A percentile compares a stretch with the other conserved stretches of the same genome.
These are phyloP conservation scores for Atractiella rhizophila DNA, from an alignment of 768 basidiomycete genomes.

Conservation along the genomic window DNA sequence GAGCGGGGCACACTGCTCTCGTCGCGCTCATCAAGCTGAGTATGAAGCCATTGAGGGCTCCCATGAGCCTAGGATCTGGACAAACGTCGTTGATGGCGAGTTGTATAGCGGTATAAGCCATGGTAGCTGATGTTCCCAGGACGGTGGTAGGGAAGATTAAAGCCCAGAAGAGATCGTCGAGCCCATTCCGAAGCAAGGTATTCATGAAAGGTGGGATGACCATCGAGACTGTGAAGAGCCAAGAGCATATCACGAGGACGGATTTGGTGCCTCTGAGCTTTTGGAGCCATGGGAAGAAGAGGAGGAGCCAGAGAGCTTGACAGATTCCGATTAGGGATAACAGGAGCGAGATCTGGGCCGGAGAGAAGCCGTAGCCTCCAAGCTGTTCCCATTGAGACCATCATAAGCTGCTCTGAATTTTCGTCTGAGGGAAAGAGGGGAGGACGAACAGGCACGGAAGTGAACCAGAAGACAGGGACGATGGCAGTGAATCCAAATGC, in stretches of 20 bases:
- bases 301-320: constrained; percentile 4
- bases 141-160: no score
- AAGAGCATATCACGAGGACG: neutral
- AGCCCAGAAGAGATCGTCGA: constrained; percentile 3
- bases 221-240: neutral
- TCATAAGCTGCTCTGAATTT: neutral
- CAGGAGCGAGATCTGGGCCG: constrained; percentile 4
- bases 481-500: neutral
- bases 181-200: neutral
- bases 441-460: neutral
- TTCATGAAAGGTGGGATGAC: neutral
- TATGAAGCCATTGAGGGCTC: constrained; percentile 6
- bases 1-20: no score
- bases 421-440: neutral
- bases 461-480: constrained; percentile 1
- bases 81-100: constrained; percentile 2
- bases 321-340: neutral
- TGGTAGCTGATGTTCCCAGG: neutral
- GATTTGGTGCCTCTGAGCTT: neutral
- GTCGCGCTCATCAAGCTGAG: no score
- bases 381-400: neutral
- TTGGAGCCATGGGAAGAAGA: neutral
- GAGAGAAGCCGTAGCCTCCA: constrained; percentile 1
- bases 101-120: constrained; percentile 3
- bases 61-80: neutral